Base-by-base conservation (phyloP, 2,329 filamentous ascomycete genomes). In the Penicillium sp. region DNA sequence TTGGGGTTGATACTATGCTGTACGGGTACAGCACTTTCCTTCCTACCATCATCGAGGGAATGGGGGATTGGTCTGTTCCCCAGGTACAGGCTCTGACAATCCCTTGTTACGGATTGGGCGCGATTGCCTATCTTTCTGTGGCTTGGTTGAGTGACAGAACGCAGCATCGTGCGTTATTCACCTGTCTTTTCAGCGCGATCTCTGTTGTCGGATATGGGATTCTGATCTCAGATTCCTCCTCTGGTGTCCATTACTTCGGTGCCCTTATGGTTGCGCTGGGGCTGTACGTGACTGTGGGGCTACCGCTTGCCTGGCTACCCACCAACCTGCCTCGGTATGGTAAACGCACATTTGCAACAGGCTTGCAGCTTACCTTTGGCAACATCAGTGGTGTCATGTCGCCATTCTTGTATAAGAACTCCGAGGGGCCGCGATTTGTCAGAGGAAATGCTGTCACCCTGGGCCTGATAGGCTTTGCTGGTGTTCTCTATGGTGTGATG, bases 1-100 rank as follows among this genome's bases (percentile, higher is more conserved):
- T 92, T 67, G 87, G 88, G 4, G 81, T 82, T 15, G 88, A 91
- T 65, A 89, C 86, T 1, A 89, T 92, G 84, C 79, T 92, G 0
- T 92, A 92, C 66, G 88, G 89, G 4, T 92, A 86, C 71, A 88
- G 85, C 48, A 91, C 88, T 0, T 92, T 92, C 67, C 74, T 93
- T 43, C 89, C 89, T 0, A 91, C 88, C 4, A 92, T 93, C 61
- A 90, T 93, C 69, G 78, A 83, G 41, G 85, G 82, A 4, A 82
- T 92, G 49, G 86, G 88, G 3, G 69, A 67, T 2, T 90, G 88
- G 78, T 79, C 83, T 0, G 77, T 78, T 0, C 82, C 88, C 0
- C 79, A 89, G 66, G 83, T 90, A 6, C 89, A 92, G 70, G 83
- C 89, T 29, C 81, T 92, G 31, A 92, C 89, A 0, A 88, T 93